phyloP scores from a whole-genome alignment of 177 flowering plant genomes.

The Vitis hybrid region DNA sequence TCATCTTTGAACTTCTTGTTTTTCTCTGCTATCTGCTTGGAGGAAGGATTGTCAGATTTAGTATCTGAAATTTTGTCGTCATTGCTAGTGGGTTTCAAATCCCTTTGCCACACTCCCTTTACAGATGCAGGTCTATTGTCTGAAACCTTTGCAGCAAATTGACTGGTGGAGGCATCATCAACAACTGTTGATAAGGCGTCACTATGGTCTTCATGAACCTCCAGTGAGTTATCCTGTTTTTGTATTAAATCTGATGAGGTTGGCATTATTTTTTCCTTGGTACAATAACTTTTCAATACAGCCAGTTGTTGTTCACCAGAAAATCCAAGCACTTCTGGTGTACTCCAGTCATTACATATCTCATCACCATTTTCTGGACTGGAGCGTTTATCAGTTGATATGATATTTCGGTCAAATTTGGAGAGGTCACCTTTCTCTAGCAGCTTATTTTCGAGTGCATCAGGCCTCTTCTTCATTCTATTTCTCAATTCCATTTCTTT shows the following conservation, averaged over 20 bases:
- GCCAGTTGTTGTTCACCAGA: too few relatives aligned
- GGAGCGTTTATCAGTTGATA: not conserved
- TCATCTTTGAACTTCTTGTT: not conserved
- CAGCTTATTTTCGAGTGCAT: not conserved
- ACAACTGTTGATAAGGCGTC: not conserved
- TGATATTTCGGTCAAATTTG: not conserved
- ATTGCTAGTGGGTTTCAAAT: not conserved
- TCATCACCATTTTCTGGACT: too few relatives aligned
- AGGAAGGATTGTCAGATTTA: not conserved
- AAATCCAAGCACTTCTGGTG: too few relatives aligned
- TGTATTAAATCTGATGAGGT: too few relatives aligned
- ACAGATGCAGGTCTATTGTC: not conserved
- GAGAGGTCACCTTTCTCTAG: slow-evolving; percentile 5
- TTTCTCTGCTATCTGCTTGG: not conserved
- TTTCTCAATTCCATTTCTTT: too few relatives aligned
- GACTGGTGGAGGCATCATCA: not conserved
- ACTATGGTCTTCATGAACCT: too few relatives aligned
- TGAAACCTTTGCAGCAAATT: not conserved
- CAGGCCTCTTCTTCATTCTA: not conserved
- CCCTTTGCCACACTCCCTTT: not conserved
- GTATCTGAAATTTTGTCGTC: not conserved
- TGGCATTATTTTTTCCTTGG: too few relatives aligned
- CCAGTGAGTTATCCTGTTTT: too few relatives aligned
- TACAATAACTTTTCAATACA: too few relatives aligned
- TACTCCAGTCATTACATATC: too few relatives aligned